Conservation (phyloP, 2,329 filamentous ascomycete genomes). For the Clonostachys sp. region DNA sequence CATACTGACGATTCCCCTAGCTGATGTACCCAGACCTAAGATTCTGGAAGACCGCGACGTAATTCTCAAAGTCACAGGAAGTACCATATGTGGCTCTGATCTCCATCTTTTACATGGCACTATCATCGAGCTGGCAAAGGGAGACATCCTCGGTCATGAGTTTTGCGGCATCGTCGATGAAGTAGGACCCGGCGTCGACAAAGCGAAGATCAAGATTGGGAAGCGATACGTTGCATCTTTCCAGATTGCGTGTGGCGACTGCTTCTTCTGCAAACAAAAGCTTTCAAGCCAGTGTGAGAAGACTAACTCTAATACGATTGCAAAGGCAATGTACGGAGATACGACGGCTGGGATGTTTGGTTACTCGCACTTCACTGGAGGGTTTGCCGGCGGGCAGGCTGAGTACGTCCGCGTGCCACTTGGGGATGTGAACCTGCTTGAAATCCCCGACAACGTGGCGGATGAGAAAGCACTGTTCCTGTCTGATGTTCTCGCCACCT, state of each 20-base stretch:
- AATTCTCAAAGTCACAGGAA: constrained; percentile 72
- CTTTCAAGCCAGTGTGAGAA: constrained; percentile 74
- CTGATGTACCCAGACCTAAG: constrained; percentile 65
- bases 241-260: constrained; percentile 72
- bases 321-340: constrained; percentile 74
- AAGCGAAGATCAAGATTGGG: constrained; percentile 34
- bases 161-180: constrained; percentile 53
- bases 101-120: constrained; percentile 51
- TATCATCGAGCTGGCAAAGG: constrained; percentile 55
- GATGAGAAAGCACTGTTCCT: constrained; percentile 80
- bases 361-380: constrained; percentile 76
- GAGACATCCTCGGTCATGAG: constrained; percentile 63
- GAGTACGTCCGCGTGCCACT: constrained; percentile 82
- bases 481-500: constrained; percentile 75
- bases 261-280: constrained; percentile 76
- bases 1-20: constrained; percentile 15
- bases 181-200: constrained; percentile 46
- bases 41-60: constrained; percentile 72
- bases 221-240: constrained; percentile 79
- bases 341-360: constrained; percentile 71
- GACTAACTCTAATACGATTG: constrained; percentile 70
- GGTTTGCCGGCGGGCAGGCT: constrained; percentile 82
- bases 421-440: constrained; percentile 75
- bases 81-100: constrained; percentile 54
- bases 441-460: constrained; percentile 72